phyloP scores from a whole-genome alignment of 768 basidiomycete species.

The Amylocystis lapponica region DNA sequence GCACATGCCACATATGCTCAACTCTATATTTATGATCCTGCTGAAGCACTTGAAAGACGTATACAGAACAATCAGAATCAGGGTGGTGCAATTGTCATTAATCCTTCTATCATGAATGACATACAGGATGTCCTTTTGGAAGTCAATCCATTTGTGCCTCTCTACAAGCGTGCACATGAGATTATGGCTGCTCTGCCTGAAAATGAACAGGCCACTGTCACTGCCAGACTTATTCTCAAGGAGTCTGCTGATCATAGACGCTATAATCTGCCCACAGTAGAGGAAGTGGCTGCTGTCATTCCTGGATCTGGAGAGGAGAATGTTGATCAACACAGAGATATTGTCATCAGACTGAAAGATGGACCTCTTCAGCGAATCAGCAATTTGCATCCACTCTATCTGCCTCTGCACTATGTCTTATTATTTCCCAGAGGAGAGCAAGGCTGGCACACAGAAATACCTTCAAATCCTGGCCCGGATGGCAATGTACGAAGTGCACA shows the following conservation, averaged over 20 bases:
- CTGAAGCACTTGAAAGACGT: slow-evolving; percentile 25
- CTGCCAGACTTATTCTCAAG: slow-evolving; percentile 6
- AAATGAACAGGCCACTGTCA: slow-evolving; percentile 6
- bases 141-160: slow-evolving; percentile 5
- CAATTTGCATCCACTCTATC: slow-evolving; percentile 31
- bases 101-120: slow-evolving; percentile 4
- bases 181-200: slow-evolving; percentile 2
- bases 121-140: slow-evolving; percentile 11
- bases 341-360: slow-evolving; percentile 24
- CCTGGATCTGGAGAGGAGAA: slow-evolving; percentile 24
- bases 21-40: slow-evolving; percentile 37
- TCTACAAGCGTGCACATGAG: slow-evolving; percentile 12
- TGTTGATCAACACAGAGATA: slow-evolving; percentile 23
- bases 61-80: slow-evolving; percentile 5
- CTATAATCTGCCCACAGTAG: slow-evolving; percentile 40
- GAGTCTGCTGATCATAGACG: slow-evolving; percentile 23
- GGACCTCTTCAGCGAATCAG: slow-evolving; percentile 26
- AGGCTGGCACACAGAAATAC: slow-evolving; percentile 32
- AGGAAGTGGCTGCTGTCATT: slow-evolving; percentile 38
- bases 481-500: slow-evolving; percentile 8
- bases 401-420: slow-evolving; percentile 37
- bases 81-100: too few species aligned
- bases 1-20: slow-evolving; percentile 30
- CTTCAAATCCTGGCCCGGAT: neutral
- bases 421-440: slow-evolving; percentile 35